phyloP scores from a whole-genome alignment of 2,329 filamentous ascomycete genomes.

The Cercospora sp. region DNA sequence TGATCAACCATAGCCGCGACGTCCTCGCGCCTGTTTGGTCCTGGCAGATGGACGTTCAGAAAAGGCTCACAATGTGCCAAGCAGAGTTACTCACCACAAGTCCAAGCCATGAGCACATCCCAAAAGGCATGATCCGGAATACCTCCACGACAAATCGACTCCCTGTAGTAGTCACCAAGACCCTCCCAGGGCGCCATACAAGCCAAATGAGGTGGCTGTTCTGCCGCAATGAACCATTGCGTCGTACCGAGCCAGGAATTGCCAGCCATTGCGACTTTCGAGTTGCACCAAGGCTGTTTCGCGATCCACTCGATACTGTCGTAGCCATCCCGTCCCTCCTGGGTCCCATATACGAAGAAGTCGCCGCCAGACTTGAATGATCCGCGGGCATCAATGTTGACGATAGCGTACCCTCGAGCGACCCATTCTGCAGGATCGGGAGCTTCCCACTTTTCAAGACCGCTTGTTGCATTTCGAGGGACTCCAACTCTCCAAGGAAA shows the following conservation, averaged over 20 bases:
- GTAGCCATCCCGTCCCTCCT: constrained; percentile 4
- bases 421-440: constrained; percentile 41
- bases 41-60: no score
- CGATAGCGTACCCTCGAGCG: constrained; percentile 38
- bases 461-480: neutral
- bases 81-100: no score
- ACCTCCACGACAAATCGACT: constrained; percentile 5
- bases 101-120: neutral
- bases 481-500: neutral
- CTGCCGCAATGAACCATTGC: constrained; percentile 43
- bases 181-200: constrained; percentile 51
- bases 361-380: constrained; percentile 39
- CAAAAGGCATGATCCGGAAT: neutral
- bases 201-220: constrained; percentile 45
- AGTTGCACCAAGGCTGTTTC: constrained; percentile 46
- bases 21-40: neutral
- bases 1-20: neutral
- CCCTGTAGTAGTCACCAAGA: constrained; percentile 46
- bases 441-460: constrained; percentile 34
- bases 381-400: constrained; percentile 39
- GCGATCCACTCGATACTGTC: neutral
- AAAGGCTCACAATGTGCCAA: no score
- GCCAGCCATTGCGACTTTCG: constrained; percentile 45
- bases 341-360: constrained; percentile 20
- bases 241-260: constrained; percentile 46